Base-by-base conservation (phyloP, 108 stramenopile species). In the Skeletonema menzelii region DNA sequence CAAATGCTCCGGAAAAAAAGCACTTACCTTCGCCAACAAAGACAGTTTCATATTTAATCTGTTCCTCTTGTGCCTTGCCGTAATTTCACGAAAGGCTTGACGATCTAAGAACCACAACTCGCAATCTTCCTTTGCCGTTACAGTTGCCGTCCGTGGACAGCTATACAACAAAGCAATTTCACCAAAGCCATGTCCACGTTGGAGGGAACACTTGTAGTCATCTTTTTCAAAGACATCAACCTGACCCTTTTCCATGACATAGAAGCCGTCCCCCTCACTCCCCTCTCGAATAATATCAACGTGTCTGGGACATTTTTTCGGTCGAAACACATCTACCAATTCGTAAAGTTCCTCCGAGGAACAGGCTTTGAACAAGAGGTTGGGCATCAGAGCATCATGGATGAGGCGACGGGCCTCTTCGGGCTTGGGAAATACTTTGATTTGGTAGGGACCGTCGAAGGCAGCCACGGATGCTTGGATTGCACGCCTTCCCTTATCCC, bases 101-200 rank as follows among this genome's bases (percentile, higher is more conserved):
- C 90, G 81, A 74, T 87, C 79, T 44, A 91, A 87, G 22, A 82
- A 75, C 90, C 90, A 91, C 8, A 89, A 53, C 34, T 80, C 68
- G 56, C 81, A 79, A 6, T 80, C 85, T 6, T 42, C 42, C 24
- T 66, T 69, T 24, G 87, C 56, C 15, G 80, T 68, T 42, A 91
- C 75, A 49, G 88, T 87, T 14, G 93, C 94, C 22, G 87, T 77
- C 2, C 91, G 73, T 8, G 93, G 90, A 56, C 83, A 89, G 58
- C 86, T 79, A 77, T 94, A 94, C 81, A 95, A 69, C 46, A 95
- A 61, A 12, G 92, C 89, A 32, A 95, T 89, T 73, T 95, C 94
- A n/a, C 94, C 94, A 73, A 95, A 94, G 60, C 81, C 84, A 30
- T 69, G 68, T 0, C 86, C 88, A 13, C 68, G 65, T 55, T 73